Conservation (phyloP, 2,329 filamentous ascomycete species). For the Anthostomella pinea region DNA sequence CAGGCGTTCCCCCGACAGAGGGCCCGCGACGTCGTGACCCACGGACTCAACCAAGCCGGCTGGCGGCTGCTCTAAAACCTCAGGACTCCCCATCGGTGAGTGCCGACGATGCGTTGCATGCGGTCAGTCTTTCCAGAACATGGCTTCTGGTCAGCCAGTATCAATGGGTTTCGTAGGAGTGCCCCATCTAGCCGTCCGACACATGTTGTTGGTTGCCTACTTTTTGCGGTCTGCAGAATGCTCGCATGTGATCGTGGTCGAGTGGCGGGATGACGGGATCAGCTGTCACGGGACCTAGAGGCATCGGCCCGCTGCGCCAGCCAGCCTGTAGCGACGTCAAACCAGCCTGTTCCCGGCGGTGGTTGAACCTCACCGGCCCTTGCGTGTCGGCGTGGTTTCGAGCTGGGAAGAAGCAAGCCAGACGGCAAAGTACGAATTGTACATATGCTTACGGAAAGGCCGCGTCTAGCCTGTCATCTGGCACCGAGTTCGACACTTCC, state of each 20-base stretch:
- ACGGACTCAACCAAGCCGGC: conserved; percentile 7
- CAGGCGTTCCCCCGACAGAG: too few relatives aligned
- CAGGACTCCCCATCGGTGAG: conserved; percentile 10
- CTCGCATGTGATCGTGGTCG: conserved; percentile 1
- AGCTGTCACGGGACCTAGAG: neutral
- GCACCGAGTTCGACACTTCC: too few relatives aligned
- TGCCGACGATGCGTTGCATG: conserved; percentile 8
- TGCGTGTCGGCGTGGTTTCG: conserved; percentile 3
- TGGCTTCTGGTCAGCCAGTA: too few relatives aligned
- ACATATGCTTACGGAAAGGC: conserved; percentile 22
- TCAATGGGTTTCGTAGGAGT: too few relatives aligned
- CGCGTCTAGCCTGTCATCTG: conserved; percentile 16
- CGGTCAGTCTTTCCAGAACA: conserved; percentile 6
- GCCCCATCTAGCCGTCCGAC: too few relatives aligned
- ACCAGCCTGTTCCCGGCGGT: too few relatives aligned
- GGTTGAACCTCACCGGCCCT: neutral
- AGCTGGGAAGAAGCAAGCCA: conserved; percentile 15
- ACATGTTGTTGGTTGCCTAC: too few relatives aligned
- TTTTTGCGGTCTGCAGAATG: neutral
- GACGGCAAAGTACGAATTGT: conserved; percentile 20
- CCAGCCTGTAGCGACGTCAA: too few relatives aligned
- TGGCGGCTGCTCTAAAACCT: conserved; percentile 20
- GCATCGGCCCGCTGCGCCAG: conserved; percentile 1
- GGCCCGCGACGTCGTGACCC: conserved; percentile 6
- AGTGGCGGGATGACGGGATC: too few relatives aligned